Base-by-base conservation (phyloP, 1,284 basidiomycete genomes). In the Cutaneotrichosporon sp. region DNA sequence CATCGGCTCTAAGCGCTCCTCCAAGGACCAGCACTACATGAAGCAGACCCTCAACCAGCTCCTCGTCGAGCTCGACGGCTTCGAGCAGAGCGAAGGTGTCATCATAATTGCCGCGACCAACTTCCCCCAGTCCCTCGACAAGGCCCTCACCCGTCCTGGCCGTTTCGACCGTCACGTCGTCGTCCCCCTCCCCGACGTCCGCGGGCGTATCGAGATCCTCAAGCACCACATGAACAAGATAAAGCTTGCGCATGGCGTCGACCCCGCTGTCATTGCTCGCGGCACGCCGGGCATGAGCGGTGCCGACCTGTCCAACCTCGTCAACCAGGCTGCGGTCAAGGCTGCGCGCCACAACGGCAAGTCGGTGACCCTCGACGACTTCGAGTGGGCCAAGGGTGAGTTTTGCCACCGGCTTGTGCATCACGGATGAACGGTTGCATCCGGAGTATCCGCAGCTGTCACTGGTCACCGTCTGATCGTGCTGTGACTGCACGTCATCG, bases 41-140 rank as follows among this genome's bases (percentile, higher is more conserved):
- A 81, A 81, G 61, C 80, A 84, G 80, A 97, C 94, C 0, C 83
- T 97, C 57, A 97, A 97, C 73, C 94, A 97, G 80, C 84, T 97
- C 20, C 83, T 97, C 58, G 91, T 94, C 49, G 94, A 97, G 79
- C 89, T 97, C 84, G 94, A 97, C 74, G 94, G 95, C 4, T 97
- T 97, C 81, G 83, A 89, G 74, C 90, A 93, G 73, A 86, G 84
- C 45, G 93, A 97, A 77, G 92, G 93, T 36, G 87, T 97, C 68
- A 92, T 97, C 66, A 90, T 95, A 65, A 92, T 95, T 67, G 93
- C 90, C 46, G 94, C 95, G 6, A 97, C 94, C 56, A 97, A 97
- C 79, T 95, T 97, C 79, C 94, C 94, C 2, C 87, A 95, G 72
- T 89, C 89, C 57, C 82, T 97, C 62, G 92, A 95, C 75, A 92